Conservation (phyloP, 441 rosid species). For the Monsonia emarginata region DNA sequence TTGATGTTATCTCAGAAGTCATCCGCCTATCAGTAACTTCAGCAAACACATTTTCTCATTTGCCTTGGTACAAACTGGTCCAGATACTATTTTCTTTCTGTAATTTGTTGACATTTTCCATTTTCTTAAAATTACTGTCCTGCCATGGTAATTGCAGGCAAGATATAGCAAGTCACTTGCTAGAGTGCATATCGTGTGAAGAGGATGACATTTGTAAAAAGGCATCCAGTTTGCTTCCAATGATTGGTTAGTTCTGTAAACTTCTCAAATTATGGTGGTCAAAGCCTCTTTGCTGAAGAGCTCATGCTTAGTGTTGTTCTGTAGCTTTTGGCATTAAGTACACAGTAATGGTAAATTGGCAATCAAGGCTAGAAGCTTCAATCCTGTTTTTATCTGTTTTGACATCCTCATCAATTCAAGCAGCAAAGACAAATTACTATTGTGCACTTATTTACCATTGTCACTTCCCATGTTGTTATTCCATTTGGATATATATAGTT, state of each 20-base stretch:
- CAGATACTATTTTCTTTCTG: slow-evolving; percentile 10
- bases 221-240: slow-evolving; percentile 46
- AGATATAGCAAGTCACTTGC: slow-evolving; percentile 50
- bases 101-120: slow-evolving; percentile 19
- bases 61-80: slow-evolving; percentile 43
- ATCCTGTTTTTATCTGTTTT: slow-evolving; percentile 1
- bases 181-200: slow-evolving; percentile 50
- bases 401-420: neutral
- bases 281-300: neutral
- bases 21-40: slow-evolving; percentile 36
- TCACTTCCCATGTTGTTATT: neutral
- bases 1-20: slow-evolving; percentile 68
- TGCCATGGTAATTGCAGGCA: slow-evolving; percentile 41
- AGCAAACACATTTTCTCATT: slow-evolving; percentile 30
- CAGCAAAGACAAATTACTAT: neutral
- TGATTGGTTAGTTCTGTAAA: slow-evolving; percentile 42
- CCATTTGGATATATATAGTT: neutral
- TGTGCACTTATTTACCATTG: neutral
- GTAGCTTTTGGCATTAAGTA: neutral
- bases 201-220: slow-evolving; percentile 45
- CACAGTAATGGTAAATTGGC: neutral
- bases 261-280: neutral
- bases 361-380: neutral
- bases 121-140: slow-evolving; percentile 8
- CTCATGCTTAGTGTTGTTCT: neutral